These are phyloP conservation scores for Sporothrix brasiliensis DNA, from an alignment of 2,329 filamentous ascomycete genomes.

Conservation along the genomic window DNA sequence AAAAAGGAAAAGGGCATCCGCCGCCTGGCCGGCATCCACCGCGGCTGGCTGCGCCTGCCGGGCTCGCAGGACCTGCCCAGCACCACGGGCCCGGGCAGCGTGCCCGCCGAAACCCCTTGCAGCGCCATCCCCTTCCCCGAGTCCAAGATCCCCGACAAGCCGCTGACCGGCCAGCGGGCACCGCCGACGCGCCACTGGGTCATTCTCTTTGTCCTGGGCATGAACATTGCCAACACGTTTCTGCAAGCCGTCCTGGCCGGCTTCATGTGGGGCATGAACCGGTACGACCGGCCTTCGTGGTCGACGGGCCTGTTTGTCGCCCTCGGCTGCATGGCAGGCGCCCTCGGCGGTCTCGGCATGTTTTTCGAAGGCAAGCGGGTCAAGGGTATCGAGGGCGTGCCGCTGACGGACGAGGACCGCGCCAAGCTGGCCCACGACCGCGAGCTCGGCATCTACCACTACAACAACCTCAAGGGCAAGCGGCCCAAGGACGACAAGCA, in stretches of 20 bases:
- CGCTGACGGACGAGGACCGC: slow-evolving; percentile 59
- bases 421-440: slow-evolving; percentile 55
- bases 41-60: slow-evolving; percentile 72
- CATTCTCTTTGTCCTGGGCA: slow-evolving; percentile 77
- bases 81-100: slow-evolving; percentile 56
- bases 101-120: slow-evolving; percentile 48
- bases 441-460: slow-evolving; percentile 61
- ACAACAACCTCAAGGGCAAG: slow-evolving; percentile 59
- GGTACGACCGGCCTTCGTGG: slow-evolving; percentile 75
- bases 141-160: slow-evolving; percentile 64
- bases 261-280: slow-evolving; percentile 82
- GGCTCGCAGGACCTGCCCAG: slow-evolving; percentile 63
- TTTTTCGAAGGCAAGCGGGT: slow-evolving; percentile 72
- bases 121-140: slow-evolving; percentile 64
- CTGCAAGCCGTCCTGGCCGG: slow-evolving; percentile 72
- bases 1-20: slow-evolving; percentile 62
- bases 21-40: slow-evolving; percentile 72
- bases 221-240: slow-evolving; percentile 77
- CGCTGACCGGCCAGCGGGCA: slow-evolving; percentile 72
- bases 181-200: slow-evolving; percentile 71
- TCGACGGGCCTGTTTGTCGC: slow-evolving; percentile 78
- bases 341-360: slow-evolving; percentile 68
- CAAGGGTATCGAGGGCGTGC: slow-evolving; percentile 72
- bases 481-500: slow-evolving; percentile 49
- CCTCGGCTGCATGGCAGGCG: slow-evolving; percentile 70